Conservation (phyloP, 495 filamentous ascomycete species). For the Clavariopsis aquatica region DNA sequence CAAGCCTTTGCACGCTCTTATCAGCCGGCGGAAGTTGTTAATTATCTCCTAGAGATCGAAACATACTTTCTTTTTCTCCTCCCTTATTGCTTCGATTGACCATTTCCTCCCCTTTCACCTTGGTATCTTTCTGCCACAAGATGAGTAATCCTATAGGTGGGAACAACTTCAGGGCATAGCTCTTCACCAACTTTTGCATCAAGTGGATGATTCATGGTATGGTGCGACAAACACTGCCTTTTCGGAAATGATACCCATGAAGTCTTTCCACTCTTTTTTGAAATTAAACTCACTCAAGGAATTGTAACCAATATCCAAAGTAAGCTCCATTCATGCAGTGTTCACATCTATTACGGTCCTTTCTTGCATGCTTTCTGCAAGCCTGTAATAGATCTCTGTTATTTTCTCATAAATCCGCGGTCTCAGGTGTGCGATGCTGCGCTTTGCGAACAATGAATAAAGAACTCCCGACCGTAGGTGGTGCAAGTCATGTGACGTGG, state of each 20-base stretch:
- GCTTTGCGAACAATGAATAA: neutral
- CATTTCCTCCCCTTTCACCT: neutral
- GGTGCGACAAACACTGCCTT: neutral
- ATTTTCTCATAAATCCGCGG: neutral
- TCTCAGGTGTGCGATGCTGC: neutral
- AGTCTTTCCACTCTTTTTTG: neutral
- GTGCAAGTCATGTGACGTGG: neutral
- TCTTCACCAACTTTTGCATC: neutral
- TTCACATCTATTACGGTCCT: no score
- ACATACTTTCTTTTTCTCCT: neutral
- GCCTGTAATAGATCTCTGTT: neutral
- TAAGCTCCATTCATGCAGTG: no score
- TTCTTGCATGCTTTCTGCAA: neutral
- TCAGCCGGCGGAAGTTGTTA: slow-evolving; percentile 27
- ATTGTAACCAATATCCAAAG: neutral
- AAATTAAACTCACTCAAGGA: neutral
- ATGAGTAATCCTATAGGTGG: neutral
- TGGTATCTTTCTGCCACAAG: neutral
- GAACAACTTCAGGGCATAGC: neutral
- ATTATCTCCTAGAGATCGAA: neutral
- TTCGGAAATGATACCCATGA: neutral
- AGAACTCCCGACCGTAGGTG: no score
- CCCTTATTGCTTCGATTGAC: no score
- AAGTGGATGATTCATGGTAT: neutral
- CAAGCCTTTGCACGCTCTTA: slow-evolving; percentile 22